Percentiles rank a stretch among this genome's conserved stretches.
Conservation (phyloP, 352 stramenopile genomes). For the Discostella stelligera region DNA sequence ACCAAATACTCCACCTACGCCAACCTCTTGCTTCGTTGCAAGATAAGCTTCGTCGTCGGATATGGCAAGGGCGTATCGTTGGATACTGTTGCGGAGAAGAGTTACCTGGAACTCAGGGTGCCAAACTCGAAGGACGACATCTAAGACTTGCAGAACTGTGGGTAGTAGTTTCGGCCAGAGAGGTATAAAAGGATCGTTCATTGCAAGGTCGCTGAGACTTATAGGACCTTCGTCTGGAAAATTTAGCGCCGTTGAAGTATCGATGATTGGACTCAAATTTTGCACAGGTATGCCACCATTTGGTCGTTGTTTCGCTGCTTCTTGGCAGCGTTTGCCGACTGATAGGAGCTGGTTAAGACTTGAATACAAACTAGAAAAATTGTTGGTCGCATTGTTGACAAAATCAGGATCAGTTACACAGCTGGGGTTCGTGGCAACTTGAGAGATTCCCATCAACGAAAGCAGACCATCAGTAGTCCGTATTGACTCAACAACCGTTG, state of each 20-base stretch:
- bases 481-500: constrained; percentile 56
- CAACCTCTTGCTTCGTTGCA: constrained; percentile 68
- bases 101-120: constrained; percentile 61
- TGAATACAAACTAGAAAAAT: constrained; percentile 71
- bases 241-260: constrained; percentile 29
- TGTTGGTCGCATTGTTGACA: constrained; percentile 60
- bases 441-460: constrained; percentile 61
- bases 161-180: constrained; percentile 78
- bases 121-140: constrained; percentile 70
- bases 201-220: constrained; percentile 68
- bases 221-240: constrained; percentile 79
- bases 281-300: constrained; percentile 60
- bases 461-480: constrained; percentile 61
- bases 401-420: constrained; percentile 64
- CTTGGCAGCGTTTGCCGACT: constrained; percentile 79
- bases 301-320: constrained; percentile 67
- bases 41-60: constrained; percentile 82
- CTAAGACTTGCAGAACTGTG: constrained; percentile 59
- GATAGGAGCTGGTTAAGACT: constrained; percentile 78
- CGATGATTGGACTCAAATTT: constrained; percentile 34
- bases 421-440: constrained; percentile 52
- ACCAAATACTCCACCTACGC: constrained; percentile 72
- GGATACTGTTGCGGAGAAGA: constrained; percentile 65
- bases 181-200: constrained; percentile 78
- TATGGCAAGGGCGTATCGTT: constrained; percentile 79